Percentiles rank a stretch among this genome's conserved stretches.
phyloP scores from a whole-genome alignment of 345 rosid genomes.

The Corchorus olitorius region DNA sequence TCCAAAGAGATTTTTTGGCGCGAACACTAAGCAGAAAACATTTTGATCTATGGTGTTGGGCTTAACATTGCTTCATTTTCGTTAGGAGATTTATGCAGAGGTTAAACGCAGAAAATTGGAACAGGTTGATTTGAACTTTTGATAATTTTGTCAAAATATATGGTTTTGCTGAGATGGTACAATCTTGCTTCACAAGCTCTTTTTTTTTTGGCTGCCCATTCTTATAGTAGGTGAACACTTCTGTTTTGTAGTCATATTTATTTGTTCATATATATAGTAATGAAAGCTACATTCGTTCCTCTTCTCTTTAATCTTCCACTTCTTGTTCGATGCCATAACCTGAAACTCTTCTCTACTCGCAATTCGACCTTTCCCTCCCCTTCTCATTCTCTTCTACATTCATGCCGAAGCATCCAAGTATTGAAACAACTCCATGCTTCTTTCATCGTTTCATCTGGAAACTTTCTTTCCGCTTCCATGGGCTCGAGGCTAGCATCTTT shows the following conservation, averaged over 20 bases:
- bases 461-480: background rate
- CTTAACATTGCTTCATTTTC: background rate
- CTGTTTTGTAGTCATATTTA: no score
- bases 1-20: no score
- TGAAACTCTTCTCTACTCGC: background rate
- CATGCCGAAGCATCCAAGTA: conserved; percentile 18
- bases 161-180: conserved; percentile 5
- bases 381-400: conserved; percentile 20
- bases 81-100: background rate
- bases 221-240: no score
- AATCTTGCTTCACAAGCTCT: background rate
- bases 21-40: background rate
- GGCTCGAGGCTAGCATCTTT: conserved; percentile 26
- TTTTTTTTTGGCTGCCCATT: no score
- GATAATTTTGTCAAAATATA: background rate
- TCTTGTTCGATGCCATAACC: conserved; percentile 31
- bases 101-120: background rate
- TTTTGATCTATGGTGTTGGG: background rate
- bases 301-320: background rate
- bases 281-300: no score
- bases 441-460: conserved; percentile 14
- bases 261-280: no score
- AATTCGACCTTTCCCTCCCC: background rate
- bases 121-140: conserved; percentile 1
- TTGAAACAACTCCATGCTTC: conserved; percentile 25